Evolutionary conservation across 192 early-diverging fungal species (phyloP), one percentile per base, ranked within the genome.

Genomic region (Glomus cerebriforme): DNA sequence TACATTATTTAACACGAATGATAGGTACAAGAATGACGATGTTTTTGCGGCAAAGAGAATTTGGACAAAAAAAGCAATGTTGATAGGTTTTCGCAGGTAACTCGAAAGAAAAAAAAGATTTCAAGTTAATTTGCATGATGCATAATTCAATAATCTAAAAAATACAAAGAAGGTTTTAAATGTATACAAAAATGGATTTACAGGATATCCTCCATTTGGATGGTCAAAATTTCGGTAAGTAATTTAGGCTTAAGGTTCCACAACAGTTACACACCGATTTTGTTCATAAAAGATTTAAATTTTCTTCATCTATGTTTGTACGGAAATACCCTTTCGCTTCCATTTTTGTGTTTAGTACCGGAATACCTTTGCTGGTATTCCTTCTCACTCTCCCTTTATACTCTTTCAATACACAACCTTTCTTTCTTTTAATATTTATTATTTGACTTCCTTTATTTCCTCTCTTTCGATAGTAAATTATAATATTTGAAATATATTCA

Each of bases 281-380:
- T 29, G 63, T 31, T 64, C n/a, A 31, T 31, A 26, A 31, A 64
- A 31, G 63, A 31, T 64, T 64, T 17, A 17, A 64, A 64, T 31
- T 26, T 64, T 64, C 27, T 0, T 31, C 63, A 64, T 64, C 63
- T 64, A 64, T 31, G 15, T 47, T 54, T 54, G 3, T 31, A 62
- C 13, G n/a, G 8, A 64, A 31, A 64, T n/a, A 64, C 24, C n/a
- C 24, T 31, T 31, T 64, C 29, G 63, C 63, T 31, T 64, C 63
- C 63, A 64, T 31, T 31, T 64, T 64, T 26, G 39, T 4, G 27
- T 64, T 64, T 31, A 54, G 5, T 54, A 54, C 63, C 9, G 63
- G 29, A 43, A 64, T 31, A 64, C 27, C 63, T 31, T 64, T 27
- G 27, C 10, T 64, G 63, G 63, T 64, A 64, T 64, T 64, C 63